A percentile compares a stretch with the other conserved stretches of the same genome.
These are phyloP conservation scores for Pleurotus sapidus DNA, from an alignment of 768 basidiomycete genomes.

Conservation along the genomic window DNA sequence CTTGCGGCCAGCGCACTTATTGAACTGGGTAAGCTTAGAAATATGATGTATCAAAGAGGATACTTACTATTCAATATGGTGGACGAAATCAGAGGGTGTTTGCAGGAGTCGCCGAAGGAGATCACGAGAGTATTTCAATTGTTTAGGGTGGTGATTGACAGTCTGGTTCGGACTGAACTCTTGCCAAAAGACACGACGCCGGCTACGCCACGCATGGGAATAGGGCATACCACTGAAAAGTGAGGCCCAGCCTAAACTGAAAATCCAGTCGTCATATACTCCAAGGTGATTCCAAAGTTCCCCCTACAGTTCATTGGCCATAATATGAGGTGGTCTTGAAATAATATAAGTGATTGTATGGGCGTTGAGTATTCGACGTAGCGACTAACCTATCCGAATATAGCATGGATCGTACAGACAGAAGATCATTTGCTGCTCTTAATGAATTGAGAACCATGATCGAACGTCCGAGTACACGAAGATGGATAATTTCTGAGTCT, in stretches of 20 bases:
- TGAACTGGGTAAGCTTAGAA: not conserved
- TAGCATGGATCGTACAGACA: conserved; percentile 36
- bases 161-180: conserved; percentile 24
- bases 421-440: conserved; percentile 32
- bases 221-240: conserved; percentile 29
- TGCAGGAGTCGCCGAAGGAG: conserved; percentile 24
- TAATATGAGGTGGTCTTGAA: not conserved
- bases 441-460: conserved; percentile 34
- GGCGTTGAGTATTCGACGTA: not conserved
- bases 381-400: conserved; percentile 33
- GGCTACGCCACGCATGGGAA: conserved; percentile 31
- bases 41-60: no score
- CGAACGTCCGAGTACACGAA: conserved; percentile 24
- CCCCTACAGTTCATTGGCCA: not conserved
- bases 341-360: not conserved
- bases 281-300: not conserved
- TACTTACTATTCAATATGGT: conserved; percentile 14
- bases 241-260: conserved; percentile 12
- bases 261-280: not conserved
- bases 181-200: conserved; percentile 33
- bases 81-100: conserved; percentile 21
- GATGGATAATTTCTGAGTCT: conserved; percentile 28
- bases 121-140: conserved; percentile 25
- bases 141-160: conserved; percentile 24
- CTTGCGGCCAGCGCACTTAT: conserved; percentile 21